These are phyloP conservation scores for Microthlaspi erraticum DNA, from an alignment of 345 rosid genomes.

Conservation along the genomic window DNA sequence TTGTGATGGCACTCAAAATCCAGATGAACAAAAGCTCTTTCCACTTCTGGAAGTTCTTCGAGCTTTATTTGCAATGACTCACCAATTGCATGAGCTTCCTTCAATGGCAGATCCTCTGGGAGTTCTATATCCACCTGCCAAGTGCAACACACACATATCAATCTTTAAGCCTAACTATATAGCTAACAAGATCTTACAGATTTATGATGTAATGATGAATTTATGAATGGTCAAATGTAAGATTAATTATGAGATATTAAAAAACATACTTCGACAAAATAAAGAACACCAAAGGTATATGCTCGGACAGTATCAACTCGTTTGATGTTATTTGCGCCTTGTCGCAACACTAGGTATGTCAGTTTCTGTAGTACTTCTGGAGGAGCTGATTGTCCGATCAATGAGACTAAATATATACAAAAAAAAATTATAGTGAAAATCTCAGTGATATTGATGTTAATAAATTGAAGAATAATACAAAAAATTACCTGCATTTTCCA, in stretches of 20 bases:
- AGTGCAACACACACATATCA: background rate
- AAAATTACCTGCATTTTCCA: slow-evolving; percentile 80
- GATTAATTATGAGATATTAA: no score
- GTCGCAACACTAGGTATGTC: slow-evolving; percentile 75
- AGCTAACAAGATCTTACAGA: slow-evolving; percentile 2
- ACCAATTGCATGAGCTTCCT: slow-evolving; percentile 81
- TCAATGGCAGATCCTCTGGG: slow-evolving; percentile 77
- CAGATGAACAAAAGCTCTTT: slow-evolving; percentile 91
- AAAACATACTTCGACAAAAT: slow-evolving; percentile 77
- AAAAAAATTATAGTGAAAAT: background rate
- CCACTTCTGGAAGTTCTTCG: slow-evolving; percentile 84
- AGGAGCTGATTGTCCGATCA: slow-evolving; percentile 90
- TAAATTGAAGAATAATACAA: slow-evolving; percentile 11
- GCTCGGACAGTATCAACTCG: slow-evolving; percentile 93
- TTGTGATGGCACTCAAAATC: slow-evolving; percentile 90
- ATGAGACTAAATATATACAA: slow-evolving; percentile 58
- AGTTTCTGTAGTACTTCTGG: slow-evolving; percentile 81
- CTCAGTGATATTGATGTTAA: background rate
- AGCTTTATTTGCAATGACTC: slow-evolving; percentile 81
- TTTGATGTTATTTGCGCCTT: slow-evolving; percentile 61
- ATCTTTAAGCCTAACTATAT: background rate
- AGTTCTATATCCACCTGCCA: slow-evolving; percentile 84
- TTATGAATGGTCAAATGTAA: background rate
- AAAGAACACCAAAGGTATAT: slow-evolving; percentile 89
- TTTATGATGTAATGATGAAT: background rate